Evolutionary conservation across 2,329 filamentous ascomycete genomes (phyloP), one percentile per base, ranked within the genome.

Genomic region (Stagonosporopsis rhizophila): DNA sequence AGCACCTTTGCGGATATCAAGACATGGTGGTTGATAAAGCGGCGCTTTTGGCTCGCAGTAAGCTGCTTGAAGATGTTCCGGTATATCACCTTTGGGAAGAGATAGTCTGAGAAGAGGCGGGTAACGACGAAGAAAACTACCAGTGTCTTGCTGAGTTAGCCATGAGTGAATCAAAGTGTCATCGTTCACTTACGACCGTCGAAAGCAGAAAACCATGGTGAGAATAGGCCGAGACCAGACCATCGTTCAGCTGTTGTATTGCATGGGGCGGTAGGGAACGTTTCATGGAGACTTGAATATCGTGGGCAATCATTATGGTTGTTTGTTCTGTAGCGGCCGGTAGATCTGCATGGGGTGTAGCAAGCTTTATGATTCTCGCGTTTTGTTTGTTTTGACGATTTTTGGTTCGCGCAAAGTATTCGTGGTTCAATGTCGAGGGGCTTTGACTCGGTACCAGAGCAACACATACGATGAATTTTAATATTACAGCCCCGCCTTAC

Each of bases 11-110:
- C 39, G 1, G 32, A 37, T 15, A 44, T 44, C 30, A 37, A 27
- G 39, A 51, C 30, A 23, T 44, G 47, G 23, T 44, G 39, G n/a
- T 51, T 44, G 39, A 23, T 20, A 14, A 44, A 51, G 30, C 39
- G 23, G 14, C 39, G 22, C 17, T 51, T 44, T 7, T 40, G 39
- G 22, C 37, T 37, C 5, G 4, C n/a, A 14, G 20, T 9, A 1
- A 42, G 20, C n/a, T 20, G 7, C 20, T 50, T n/a, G 20, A 30
- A 42, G 1, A 28, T 35, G 5, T 25, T n/a, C 25, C 17, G 32
- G 8, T 51, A 51, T 7, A 44, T 25, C 3, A 45, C 4, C n/a
- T 27, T n/a, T n/a, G 47, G 39, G n/a, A 44, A 44, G 6, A 44
- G 28, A 14, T 44, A 51, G 39, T 37, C 30, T 4, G 32, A 35